Base-by-base conservation (phyloP, 768 basidiomycete species). In the Phylloporus arenicola region DNA sequence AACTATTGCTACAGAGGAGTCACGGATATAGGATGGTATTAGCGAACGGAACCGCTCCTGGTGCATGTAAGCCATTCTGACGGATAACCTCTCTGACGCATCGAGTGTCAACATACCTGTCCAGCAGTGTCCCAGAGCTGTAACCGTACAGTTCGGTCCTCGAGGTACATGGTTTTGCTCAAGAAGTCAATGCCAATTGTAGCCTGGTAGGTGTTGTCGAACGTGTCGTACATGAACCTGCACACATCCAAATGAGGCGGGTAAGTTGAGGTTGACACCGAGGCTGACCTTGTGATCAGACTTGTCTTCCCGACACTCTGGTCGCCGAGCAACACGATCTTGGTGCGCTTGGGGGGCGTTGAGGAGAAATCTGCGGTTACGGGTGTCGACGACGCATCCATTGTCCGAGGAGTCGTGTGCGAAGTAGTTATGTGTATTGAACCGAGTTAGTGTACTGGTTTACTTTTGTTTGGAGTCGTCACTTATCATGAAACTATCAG, bases 71-170 rank as follows among this genome's bases (percentile, higher is more conserved):
- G 48, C 17, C 24, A 38, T 48, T 22, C 22, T 33, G 47, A 43
- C 47, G n/a, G 58, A 50, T 30, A 43, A 20, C 25, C 41, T 14
- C 17, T 46, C 17, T 16, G 34, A 44, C 31, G 38, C 45, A 19
- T 49, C 16, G 34, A 11, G 10, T 22, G 29, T 25, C 35, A 17
- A 45, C 76, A 60, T 63, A 85, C 91, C 78, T 93, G 93, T 47
- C 91, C 92, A 55, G 95, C 95, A 48, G 96, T 99, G 69, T 99
- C 96, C 96, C 96, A 99, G 14, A 99, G 74, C 66, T 99, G 96
- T 70, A 99, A 72, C 64, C 96, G 82, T 42, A 99, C 95, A 1
- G 96, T 99, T 61, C 96, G 79, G 73, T 99, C 96, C 65, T 99
- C 96, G 50, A 98, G 79, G 70, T 99, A 99, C 92, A 99, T 95